phyloP scores from a whole-genome alignment of 257 asterid species.

The Verbascum thapsus region DNA sequence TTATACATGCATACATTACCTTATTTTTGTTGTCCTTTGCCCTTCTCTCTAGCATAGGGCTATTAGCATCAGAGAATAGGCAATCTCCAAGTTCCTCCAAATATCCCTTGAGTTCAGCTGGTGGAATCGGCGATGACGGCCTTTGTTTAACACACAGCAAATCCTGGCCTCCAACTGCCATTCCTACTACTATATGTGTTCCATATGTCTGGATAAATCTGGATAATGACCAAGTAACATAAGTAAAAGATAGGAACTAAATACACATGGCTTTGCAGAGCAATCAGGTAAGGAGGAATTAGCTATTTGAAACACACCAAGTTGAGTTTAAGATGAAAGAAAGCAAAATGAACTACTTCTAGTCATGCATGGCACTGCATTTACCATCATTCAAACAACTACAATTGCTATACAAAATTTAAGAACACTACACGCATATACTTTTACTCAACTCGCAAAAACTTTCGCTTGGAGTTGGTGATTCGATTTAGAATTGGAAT shows the following conservation, averaged over 20 bases:
- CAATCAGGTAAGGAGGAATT: conserved; percentile 21
- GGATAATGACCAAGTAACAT: conserved; percentile 37
- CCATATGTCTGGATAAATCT: conserved; percentile 95
- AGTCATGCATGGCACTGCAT: not conserved
- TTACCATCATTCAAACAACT: conserved; percentile 1
- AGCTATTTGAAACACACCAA: not conserved
- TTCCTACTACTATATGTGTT: conserved; percentile 90
- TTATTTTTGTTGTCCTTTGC: conserved; percentile 59
- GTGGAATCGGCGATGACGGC: conserved; percentile 78
- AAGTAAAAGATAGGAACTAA: conserved; percentile 17
- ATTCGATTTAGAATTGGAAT: not conserved
- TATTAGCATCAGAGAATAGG: conserved; percentile 78
- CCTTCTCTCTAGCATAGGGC: conserved; percentile 72
- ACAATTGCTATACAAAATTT: not conserved
- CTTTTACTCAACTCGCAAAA: not conserved
- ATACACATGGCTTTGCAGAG: conserved; percentile 7
- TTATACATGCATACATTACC: conserved; percentile 39
- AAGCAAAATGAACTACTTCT: not conserved
- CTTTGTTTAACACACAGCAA: conserved; percentile 89
- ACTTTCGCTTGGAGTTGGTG: not conserved
- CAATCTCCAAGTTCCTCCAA: conserved; percentile 95
- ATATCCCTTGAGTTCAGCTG: conserved; percentile 88
- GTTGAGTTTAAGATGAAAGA: not conserved
- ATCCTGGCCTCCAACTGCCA: conserved; percentile 99
- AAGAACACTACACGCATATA: not conserved